Base-by-base conservation (phyloP, 352 stramenopile species). In the Pythium aquatile region DNA sequence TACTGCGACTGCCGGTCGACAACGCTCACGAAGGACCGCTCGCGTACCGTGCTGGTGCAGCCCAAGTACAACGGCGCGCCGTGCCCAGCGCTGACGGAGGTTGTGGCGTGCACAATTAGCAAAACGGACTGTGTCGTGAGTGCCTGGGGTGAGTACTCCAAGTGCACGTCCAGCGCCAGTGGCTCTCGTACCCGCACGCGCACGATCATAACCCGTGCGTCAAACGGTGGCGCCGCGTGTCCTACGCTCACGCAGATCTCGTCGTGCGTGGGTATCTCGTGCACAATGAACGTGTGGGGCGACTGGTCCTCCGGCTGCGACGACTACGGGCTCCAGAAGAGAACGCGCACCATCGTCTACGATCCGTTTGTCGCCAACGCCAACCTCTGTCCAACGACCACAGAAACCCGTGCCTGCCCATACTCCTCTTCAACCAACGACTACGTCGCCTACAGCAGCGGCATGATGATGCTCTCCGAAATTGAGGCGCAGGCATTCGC, bases 21-120 rank as follows among this genome's bases (percentile, higher is more conserved):
- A 5, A 75, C 69, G 35, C 74, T 79, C 2, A 80, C 77, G 48
- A 85, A 83, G 58, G 76, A 68, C 9, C 56, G 76, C 52, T 82
- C 72, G n/a, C 77, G 82, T 13, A 61, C 67, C 0, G 63, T 90
- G 8, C 13, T 75, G 13, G 69, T 78, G 24, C 20, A 40, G 0
- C 20, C 75, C 5, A 59, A 79, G 1, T 87, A 88, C 48, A 69
- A 70, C 29, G 78, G 83, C 16, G 60, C 70, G 0, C 53, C 72
- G 17, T 90, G 80, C 46, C 46, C 46, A 6, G 16, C 65, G 7
- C 57, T 61, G 14, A 35, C 8, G 8, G 69, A 77, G 9, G 28
- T 33, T 5, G 10, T 69, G 7, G 8, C 53, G 2, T 77, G 70
- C 48, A 70, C 55, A 2, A 11, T 54, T 13, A 46, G 56, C 4